These are phyloP conservation scores for Ophiostoma perfectum DNA, from an alignment of 2,329 filamentous ascomycete species.

Conservation along the genomic window DNA sequence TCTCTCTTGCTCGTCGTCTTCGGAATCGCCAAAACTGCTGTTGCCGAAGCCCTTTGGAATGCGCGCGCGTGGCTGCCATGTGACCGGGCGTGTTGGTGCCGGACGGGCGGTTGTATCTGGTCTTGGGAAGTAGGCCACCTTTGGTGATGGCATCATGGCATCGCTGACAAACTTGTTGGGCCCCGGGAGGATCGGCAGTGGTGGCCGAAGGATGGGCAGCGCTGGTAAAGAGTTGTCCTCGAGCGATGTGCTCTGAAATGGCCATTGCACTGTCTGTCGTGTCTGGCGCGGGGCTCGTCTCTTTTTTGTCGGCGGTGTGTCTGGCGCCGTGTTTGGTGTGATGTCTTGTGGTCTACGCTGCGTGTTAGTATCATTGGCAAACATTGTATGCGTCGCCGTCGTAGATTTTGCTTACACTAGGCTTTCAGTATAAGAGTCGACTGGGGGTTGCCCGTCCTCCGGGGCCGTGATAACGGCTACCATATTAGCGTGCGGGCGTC, in stretches of 20 bases:
- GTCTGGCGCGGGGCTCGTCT: conserved; percentile 6
- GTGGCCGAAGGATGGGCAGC: not conserved
- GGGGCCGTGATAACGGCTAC: not conserved
- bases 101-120: not conserved
- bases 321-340: not conserved
- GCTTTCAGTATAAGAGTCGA: not conserved
- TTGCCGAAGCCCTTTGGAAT: not conserved
- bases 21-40: conserved; percentile 21
- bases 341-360: too few species aligned
- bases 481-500: not conserved
- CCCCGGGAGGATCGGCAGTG: not conserved
- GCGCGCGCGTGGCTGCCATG: conserved; percentile 29
- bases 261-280: conserved; percentile 33
- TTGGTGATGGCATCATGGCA: conserved; percentile 2
- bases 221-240: conserved; percentile 25
- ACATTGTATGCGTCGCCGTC: too few species aligned
- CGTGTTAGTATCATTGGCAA: too few species aligned
- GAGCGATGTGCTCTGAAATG: conserved; percentile 33
- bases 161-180: not conserved
- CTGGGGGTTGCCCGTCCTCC: not conserved
- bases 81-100: conserved; percentile 21
- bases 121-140: not conserved
- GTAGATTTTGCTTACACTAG: conserved; percentile 1
- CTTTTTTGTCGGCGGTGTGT: not conserved
- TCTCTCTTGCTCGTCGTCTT: conserved; percentile 21